phyloP scores from a whole-genome alignment of 179 eudicot genomes.

The Nepenthes alata region DNA sequence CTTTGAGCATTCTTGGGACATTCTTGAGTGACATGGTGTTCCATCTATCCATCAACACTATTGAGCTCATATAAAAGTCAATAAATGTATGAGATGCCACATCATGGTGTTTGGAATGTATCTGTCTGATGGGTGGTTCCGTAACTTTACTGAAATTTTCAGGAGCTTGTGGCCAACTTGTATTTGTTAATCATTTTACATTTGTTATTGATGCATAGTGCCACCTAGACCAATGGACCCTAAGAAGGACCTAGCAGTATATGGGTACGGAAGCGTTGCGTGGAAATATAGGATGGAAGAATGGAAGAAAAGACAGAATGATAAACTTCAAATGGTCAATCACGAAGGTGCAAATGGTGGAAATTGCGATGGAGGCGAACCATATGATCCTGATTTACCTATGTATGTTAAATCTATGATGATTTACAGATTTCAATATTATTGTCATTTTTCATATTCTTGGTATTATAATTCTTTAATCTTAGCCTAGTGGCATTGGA shows the following conservation, averaged over 20 bases:
- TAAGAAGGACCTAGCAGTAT: slow-evolving; percentile 74
- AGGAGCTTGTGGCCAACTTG: not conserved
- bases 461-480: too few relatives aligned
- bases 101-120: not conserved
- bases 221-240: slow-evolving; percentile 82
- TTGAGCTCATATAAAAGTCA: too few relatives aligned
- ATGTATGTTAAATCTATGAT: slow-evolving; percentile 29
- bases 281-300: slow-evolving; percentile 99
- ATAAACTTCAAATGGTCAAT: slow-evolving; percentile 58
- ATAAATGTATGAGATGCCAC: too few relatives aligned
- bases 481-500: too few relatives aligned
- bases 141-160: not conserved
- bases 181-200: slow-evolving; percentile 2
- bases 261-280: slow-evolving; percentile 91
- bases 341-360: slow-evolving; percentile 44
- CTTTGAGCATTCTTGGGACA: too few relatives aligned
- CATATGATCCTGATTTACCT: slow-evolving; percentile 66
- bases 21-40: too few relatives aligned
- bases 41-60: too few relatives aligned
- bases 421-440: not conserved
- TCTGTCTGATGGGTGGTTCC: not conserved
- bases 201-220: slow-evolving; percentile 24
- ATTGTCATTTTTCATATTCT: not conserved
- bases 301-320: slow-evolving; percentile 89
- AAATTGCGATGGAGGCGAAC: slow-evolving; percentile 32